These are phyloP conservation scores for Ceratobasidium sp. DNA, from an alignment of 1,284 basidiomycete genomes.

Conservation along the genomic window DNA sequence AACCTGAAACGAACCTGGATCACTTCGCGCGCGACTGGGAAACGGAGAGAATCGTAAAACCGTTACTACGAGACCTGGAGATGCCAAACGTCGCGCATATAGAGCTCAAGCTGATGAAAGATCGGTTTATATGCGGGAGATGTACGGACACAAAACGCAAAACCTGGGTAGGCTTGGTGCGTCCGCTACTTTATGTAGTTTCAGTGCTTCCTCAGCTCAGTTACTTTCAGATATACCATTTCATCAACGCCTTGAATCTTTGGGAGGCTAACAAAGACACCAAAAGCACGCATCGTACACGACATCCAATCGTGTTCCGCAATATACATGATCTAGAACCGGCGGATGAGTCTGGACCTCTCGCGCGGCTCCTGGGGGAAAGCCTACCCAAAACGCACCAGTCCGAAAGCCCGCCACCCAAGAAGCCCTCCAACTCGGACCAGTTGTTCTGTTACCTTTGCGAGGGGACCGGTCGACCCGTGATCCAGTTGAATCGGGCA, in stretches of 20 bases:
- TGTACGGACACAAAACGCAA: neutral
- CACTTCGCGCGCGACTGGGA: neutral
- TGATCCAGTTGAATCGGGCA: too few species aligned
- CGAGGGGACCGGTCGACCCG: too few species aligned
- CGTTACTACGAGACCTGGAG: neutral
- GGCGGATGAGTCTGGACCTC: neutral
- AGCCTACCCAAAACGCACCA: too few species aligned
- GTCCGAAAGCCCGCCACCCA: too few species aligned
- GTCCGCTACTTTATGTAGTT: too few species aligned
- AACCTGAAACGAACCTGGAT: neutral
- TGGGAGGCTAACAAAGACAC: neutral
- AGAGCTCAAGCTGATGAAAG: neutral
- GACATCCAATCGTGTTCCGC: neutral
- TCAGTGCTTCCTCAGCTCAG: too few species aligned
- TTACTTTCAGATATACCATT: neutral
- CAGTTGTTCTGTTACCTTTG: too few species aligned
- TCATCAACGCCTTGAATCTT: neutral
- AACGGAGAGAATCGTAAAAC: neutral
- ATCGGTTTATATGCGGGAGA: neutral
- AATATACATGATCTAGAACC: neutral
- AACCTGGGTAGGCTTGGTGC: too few species aligned
- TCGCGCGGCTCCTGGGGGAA: neutral
- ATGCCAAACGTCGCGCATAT: conserved; percentile 8
- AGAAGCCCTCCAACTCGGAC: neutral
- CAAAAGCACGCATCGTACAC: neutral